These are phyloP conservation scores for Hygrophorus pudorinus DNA, from an alignment of 768 basidiomycete species.

Conservation along the genomic window DNA sequence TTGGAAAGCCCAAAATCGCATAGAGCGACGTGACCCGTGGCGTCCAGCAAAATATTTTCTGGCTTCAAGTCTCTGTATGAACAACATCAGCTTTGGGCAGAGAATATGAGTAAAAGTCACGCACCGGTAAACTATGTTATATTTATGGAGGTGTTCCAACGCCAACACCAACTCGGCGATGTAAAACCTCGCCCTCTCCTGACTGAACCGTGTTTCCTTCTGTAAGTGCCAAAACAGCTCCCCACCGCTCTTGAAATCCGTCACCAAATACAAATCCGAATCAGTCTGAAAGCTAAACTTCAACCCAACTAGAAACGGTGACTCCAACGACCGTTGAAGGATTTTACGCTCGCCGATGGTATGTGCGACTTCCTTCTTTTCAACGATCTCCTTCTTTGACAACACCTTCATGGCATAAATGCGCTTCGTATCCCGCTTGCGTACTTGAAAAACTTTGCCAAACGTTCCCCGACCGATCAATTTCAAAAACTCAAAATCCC, in stretches of 20 bases:
- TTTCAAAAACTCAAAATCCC: constrained; percentile 97
- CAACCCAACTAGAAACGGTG: constrained; percentile 94
- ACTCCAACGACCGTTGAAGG: constrained; percentile 84
- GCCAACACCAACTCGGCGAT: constrained; percentile 93
- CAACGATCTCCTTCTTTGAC: constrained; percentile 97
- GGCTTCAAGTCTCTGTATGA: constrained; percentile 81
- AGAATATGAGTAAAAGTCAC: constrained; percentile 28
- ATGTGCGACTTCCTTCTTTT: constrained; percentile 98
- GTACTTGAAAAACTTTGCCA: constrained; percentile 97
- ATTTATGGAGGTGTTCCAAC: constrained; percentile 95
- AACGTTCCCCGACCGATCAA: constrained; percentile 98
- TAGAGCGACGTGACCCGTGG: constrained; percentile 95
- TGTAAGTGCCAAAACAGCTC: constrained; percentile 99
- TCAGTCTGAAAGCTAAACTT: constrained; percentile 99
- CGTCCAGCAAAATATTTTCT: constrained; percentile 96
- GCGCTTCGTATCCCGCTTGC: constrained; percentile 94
- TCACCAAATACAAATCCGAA: constrained; percentile 88
- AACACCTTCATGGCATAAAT: constrained; percentile 99
- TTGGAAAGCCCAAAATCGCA: constrained; percentile 99
- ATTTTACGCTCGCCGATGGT: constrained; percentile 99
- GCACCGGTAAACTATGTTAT: constrained; percentile 87
- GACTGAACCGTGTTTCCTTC: constrained; percentile 86
- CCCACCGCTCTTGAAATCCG: constrained; percentile 97
- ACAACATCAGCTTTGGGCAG: constrained; percentile 3
- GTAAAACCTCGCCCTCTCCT: constrained; percentile 93